phyloP scores from a whole-genome alignment of 2,329 filamentous ascomycete species.

The Phialemonium atrogriseum region DNA sequence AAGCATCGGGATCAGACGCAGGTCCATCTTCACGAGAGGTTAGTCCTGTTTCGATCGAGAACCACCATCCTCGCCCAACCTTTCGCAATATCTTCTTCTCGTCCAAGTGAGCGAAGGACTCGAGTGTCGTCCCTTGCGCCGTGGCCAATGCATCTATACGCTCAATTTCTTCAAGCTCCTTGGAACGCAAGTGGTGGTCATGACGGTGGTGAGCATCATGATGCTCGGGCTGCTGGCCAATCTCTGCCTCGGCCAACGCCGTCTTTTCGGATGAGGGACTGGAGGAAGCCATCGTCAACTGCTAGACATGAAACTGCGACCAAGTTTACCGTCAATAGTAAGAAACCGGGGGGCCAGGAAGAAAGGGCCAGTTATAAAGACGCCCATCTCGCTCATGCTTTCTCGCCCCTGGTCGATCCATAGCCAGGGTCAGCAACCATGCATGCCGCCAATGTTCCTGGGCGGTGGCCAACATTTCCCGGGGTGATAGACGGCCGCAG shows the following conservation, averaged over 20 bases:
- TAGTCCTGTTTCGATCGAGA: neutral
- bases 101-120: slow-evolving; percentile 30
- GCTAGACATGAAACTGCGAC: no score
- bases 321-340: no score
- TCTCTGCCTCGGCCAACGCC: slow-evolving; percentile 6
- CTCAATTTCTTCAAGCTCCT: slow-evolving; percentile 6
- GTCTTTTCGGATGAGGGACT: slow-evolving; percentile 5
- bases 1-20: slow-evolving; percentile 52
- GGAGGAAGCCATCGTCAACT: slow-evolving; percentile 2
- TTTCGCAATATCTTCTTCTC: slow-evolving; percentile 53
- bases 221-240: neutral
- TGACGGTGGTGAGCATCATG: neutral
- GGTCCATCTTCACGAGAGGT: slow-evolving; percentile 33
- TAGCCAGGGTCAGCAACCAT: no score
- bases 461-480: no score
- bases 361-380: no score
- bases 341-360: no score
- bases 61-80: slow-evolving; percentile 17
- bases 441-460: no score
- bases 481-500: no score
- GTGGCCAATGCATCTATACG: slow-evolving; percentile 10
- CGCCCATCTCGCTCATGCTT: no score
- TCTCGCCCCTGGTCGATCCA: no score
- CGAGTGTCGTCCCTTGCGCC: slow-evolving; percentile 8
- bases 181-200: slow-evolving; percentile 3